Base-by-base conservation (phyloP, 148 eudicot species). In the Camellia japonica region DNA sequence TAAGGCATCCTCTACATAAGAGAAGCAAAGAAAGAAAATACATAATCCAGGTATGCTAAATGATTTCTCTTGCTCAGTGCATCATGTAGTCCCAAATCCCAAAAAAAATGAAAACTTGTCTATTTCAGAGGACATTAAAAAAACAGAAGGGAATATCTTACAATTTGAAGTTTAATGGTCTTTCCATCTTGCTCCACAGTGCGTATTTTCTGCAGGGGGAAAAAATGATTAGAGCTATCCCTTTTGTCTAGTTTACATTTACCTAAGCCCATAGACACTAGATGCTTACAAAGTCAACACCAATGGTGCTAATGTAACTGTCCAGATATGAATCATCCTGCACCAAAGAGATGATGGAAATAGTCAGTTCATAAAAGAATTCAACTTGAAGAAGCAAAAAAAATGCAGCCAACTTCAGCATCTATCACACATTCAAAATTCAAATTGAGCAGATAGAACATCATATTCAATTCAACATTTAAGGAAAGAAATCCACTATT, bases 251-350 rank as follows among this genome's bases (percentile, higher is more conserved):
- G 23, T 73, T 73, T 66, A 56, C 7, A 42, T 20, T 23, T 18
- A 18, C 44, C 69, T 68, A 6, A 77, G 44, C 9, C 73, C 13
- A 75, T 51, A 43, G 16, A 42, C 7, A 13, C 2, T 18, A 65
- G 62, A 59, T 7, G 60, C 88, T 88, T 78, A 88, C 90, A 82
- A 88, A 88, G 78, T 88, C 90, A 15, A 88, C 90, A 78, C 90
- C 88, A 66, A 88, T 88, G 23, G 90, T 88, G 81, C 90, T 88
- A 76, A 88, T 88, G 82, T 88, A 88, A 75, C 90, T 88, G 74
- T 88, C 90, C 80, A 88, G 78, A 74, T 88, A 88, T 4, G 90
- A 88, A 84, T 88, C 90, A 76, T 88, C 90, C 90, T 88, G 90
- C 11, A 74, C 62, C 60, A 62, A 80, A 67, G 54, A 79, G 15